phyloP scores from a whole-genome alignment of 2,329 filamentous ascomycete species.

The Ophiostoma novo-ulmi region DNA sequence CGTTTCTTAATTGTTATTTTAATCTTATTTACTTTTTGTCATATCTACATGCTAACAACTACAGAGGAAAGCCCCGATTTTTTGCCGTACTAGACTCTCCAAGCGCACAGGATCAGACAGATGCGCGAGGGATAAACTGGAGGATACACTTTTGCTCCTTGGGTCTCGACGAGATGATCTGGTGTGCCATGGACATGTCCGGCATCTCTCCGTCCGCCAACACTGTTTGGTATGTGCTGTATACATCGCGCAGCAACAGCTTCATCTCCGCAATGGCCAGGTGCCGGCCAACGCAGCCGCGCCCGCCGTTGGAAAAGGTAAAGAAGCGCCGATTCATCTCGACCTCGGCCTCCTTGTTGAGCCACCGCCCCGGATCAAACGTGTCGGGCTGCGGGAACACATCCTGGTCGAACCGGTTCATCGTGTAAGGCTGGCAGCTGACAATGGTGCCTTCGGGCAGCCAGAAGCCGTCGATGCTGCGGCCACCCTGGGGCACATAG shows the following conservation, averaged over 20 bases:
- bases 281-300: constrained; percentile 61
- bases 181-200: constrained; percentile 62
- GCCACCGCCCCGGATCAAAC: constrained; percentile 80
- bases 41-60: constrained; percentile 5
- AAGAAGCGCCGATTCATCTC: constrained; percentile 60
- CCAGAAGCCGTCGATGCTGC: constrained; percentile 50
- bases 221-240: constrained; percentile 52
- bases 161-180: constrained; percentile 61
- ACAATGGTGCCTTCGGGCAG: constrained; percentile 52
- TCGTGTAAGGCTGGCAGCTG: constrained; percentile 56
- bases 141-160: constrained; percentile 55
- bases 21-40: background rate
- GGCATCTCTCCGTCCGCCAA: constrained; percentile 49
- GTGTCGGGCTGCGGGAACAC: constrained; percentile 72
- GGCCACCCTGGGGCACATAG: constrained; percentile 47
- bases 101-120: background rate
- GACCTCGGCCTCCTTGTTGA: constrained; percentile 60
- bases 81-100: constrained; percentile 18
- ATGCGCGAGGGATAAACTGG: constrained; percentile 37
- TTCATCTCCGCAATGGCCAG: constrained; percentile 66
- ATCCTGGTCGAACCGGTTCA: constrained; percentile 54
- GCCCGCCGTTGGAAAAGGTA: constrained; percentile 59
- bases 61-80: constrained; percentile 22
- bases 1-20: background rate
- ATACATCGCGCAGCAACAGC: constrained; percentile 56